Evolutionary conservation across 2,329 filamentous ascomycete species (phyloP).

Genomic region (Xylaria polymorpha): DNA sequence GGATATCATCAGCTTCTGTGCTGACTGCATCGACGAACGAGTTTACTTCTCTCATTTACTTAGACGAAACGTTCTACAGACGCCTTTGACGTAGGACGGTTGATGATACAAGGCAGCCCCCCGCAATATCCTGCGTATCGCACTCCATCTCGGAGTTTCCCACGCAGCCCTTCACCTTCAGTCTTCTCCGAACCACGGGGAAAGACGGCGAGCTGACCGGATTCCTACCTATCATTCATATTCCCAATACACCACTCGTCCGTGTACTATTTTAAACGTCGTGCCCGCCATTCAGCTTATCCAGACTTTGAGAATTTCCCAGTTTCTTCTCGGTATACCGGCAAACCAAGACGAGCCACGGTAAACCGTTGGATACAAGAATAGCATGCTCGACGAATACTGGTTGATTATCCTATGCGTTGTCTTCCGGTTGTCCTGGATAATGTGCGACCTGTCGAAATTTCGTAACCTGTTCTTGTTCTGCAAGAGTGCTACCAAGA

Average conservation of each 20-base stretch:
- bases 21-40: conserved; percentile 44
- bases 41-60: conserved; percentile 63
- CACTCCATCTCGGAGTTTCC: conserved; percentile 1
- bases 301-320: neutral
- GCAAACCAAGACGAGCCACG: neutral
- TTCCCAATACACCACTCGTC: neutral
- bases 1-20: conserved; percentile 17
- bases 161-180: neutral
- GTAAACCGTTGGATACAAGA: neutral
- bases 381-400: neutral
- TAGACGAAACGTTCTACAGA: conserved; percentile 61
- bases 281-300: neutral
- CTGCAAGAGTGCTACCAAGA: neutral
- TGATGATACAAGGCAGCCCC: conserved; percentile 50
- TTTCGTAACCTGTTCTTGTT: neutral
- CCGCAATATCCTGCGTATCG: neutral
- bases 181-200: neutral
- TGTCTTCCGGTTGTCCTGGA: neutral
- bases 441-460: neutral
- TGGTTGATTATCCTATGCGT: neutral
- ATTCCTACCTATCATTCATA: neutral
- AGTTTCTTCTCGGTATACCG: neutral
- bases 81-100: conserved; percentile 55
- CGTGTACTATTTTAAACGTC: conserved; percentile 2
- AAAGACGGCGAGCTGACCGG: neutral